Evolutionary conservation across 129 eudicot genomes (phyloP).

Genomic region (Centella asiatica): DNA sequence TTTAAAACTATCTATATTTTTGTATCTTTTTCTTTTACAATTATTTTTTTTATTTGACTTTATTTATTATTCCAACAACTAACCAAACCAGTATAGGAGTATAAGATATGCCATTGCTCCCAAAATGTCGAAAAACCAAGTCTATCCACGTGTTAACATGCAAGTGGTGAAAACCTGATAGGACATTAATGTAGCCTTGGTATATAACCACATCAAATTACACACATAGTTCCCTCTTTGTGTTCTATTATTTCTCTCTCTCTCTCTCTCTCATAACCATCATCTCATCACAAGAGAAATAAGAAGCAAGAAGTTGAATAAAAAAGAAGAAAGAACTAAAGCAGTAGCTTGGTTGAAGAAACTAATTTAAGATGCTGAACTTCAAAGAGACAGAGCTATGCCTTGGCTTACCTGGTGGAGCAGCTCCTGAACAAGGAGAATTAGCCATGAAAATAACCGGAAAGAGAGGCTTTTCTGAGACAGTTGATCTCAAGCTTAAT

Average conservation of each 20-base stretch:
- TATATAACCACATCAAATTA: slow-evolving; percentile 15
- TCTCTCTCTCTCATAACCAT: no score
- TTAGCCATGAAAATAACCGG: slow-evolving; percentile 34
- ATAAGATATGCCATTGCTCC: slow-evolving; percentile 73
- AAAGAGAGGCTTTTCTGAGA: slow-evolving; percentile 78
- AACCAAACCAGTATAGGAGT: no score
- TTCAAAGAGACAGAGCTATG: slow-evolving; percentile 20
- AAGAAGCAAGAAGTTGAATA: not conserved
- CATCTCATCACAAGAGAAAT: not conserved
- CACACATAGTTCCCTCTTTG: not conserved
- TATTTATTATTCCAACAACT: no score
- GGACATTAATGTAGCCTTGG: slow-evolving; percentile 37
- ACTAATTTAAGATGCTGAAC: slow-evolving; percentile 14
- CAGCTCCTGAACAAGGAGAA: not conserved
- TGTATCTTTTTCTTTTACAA: no score
- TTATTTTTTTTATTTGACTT: no score
- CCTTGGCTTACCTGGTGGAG: slow-evolving; percentile 18
- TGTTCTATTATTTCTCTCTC: slow-evolving; percentile 19
- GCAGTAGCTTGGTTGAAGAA: not conserved
- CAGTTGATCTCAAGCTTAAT: slow-evolving; percentile 86
- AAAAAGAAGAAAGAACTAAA: no score
- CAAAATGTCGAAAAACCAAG: slow-evolving; percentile 41
- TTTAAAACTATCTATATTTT: no score
- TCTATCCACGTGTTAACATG: slow-evolving; percentile 49
- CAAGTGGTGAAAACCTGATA: slow-evolving; percentile 37